Percentiles rank a stretch among this genome's conserved stretches.
These are phyloP conservation scores for Mycena polygramma DNA, from an alignment of 768 basidiomycete genomes.

Conservation along the genomic window DNA sequence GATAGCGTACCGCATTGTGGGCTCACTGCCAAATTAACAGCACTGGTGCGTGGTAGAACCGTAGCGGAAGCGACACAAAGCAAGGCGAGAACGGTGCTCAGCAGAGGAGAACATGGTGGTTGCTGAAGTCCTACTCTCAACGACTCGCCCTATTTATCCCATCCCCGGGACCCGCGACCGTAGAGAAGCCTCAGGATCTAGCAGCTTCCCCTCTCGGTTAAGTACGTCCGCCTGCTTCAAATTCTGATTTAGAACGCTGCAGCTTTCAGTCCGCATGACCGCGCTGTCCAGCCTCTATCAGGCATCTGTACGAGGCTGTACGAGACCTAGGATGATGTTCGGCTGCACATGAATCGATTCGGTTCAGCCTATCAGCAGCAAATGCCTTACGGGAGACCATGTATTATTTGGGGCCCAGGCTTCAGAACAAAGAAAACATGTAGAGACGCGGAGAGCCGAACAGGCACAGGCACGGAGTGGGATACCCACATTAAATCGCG, in stretches of 20 bases:
- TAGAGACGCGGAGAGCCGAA: too few species aligned
- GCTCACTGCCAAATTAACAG: conserved; percentile 56
- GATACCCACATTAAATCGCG: conserved; percentile 6
- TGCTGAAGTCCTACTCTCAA: not conserved
- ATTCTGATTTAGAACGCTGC: too few species aligned
- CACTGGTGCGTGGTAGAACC: conserved; percentile 36
- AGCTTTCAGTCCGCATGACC: conserved; percentile 20
- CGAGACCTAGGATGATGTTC: not conserved
- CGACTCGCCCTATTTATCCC: conserved; percentile 40
- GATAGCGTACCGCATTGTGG: conserved; percentile 59
- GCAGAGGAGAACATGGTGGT: conserved; percentile 35
- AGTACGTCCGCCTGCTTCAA: too few species aligned
- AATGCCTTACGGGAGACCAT: not conserved
- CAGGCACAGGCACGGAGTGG: not conserved
- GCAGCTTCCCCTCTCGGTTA: not conserved
- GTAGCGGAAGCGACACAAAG: conserved; percentile 40
- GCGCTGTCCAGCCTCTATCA: not conserved
- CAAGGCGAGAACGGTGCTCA: conserved; percentile 37
- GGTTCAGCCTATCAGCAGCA: not conserved
- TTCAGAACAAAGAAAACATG: too few species aligned
- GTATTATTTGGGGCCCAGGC: not conserved
- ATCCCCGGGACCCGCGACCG: conserved; percentile 8
- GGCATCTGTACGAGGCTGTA: too few species aligned
- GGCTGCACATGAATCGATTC: not conserved
- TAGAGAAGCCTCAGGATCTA: too few species aligned